Evolutionary conservation across 2,329 filamentous ascomycete genomes (phyloP).

Genomic region (Cadophora sp.): DNA sequence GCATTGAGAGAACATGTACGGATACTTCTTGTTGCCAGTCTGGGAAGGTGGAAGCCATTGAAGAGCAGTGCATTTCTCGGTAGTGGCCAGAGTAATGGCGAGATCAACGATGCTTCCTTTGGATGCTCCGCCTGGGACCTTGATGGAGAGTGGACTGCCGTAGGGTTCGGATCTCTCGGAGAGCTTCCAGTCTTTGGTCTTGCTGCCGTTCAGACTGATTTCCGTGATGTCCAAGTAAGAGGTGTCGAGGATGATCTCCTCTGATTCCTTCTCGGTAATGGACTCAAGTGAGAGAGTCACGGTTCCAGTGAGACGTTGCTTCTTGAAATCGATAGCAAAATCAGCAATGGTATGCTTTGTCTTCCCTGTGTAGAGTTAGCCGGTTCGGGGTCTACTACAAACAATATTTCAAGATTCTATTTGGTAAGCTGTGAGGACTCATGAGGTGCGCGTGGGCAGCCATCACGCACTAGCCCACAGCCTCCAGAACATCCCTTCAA

Average conservation of each 20-base stretch:
- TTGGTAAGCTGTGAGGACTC: not conserved
- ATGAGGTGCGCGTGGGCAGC: too few relatives aligned
- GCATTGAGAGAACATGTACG: slow-evolving; percentile 98
- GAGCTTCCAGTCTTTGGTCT: slow-evolving; percentile 67
- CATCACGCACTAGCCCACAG: too few relatives aligned
- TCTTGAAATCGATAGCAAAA: slow-evolving; percentile 83
- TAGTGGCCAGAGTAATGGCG: slow-evolving; percentile 79
- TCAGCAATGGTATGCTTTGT: slow-evolving; percentile 84
- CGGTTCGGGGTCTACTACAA: too few relatives aligned
- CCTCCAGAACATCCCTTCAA: too few relatives aligned
- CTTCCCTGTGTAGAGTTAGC: slow-evolving; percentile 49
- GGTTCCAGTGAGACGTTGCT: slow-evolving; percentile 77
- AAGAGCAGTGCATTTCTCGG: slow-evolving; percentile 85
- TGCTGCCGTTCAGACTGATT: slow-evolving; percentile 72
- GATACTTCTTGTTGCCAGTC: slow-evolving; percentile 93
- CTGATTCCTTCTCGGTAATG: slow-evolving; percentile 73
- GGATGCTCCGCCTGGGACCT: slow-evolving; percentile 60
- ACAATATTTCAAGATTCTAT: not conserved
- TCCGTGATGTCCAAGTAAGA: slow-evolving; percentile 77
- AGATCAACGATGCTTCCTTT: slow-evolving; percentile 61
- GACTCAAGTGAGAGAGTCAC: slow-evolving; percentile 80
- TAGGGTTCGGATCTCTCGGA: slow-evolving; percentile 75
- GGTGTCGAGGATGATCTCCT: slow-evolving; percentile 87
- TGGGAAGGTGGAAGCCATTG: slow-evolving; percentile 96
- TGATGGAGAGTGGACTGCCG: slow-evolving; percentile 72